Percentiles rank a stretch among this genome's conserved stretches.
These are phyloP conservation scores for Nicotiana knightiana DNA, from an alignment of 257 asterid species.

Conservation along the genomic window DNA sequence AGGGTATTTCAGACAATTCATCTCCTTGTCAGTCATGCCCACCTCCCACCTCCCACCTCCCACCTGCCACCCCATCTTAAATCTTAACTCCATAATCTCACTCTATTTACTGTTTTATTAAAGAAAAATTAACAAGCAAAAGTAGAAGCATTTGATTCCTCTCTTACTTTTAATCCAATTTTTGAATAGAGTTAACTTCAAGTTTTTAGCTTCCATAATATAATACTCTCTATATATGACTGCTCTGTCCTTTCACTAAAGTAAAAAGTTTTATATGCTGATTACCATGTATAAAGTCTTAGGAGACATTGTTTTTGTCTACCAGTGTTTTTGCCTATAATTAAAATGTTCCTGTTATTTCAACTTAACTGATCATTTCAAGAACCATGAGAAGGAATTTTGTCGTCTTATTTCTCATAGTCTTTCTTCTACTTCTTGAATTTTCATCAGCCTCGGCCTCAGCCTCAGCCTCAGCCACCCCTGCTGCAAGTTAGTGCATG, in stretches of 20 bases:
- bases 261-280: slow-evolving; percentile 18
- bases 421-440: slow-evolving; percentile 40
- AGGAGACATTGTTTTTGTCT: slow-evolving; percentile 7
- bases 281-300: slow-evolving; percentile 21
- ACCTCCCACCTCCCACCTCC: not conserved
- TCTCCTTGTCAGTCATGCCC: not conserved
- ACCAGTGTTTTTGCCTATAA: not conserved
- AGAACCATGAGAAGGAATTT: slow-evolving; percentile 44
- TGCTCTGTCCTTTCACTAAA: slow-evolving; percentile 22
- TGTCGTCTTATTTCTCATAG: slow-evolving; percentile 25
- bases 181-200: slow-evolving; percentile 1
- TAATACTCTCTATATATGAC: not conserved
- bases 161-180: not conserved
- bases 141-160: slow-evolving; percentile 1
- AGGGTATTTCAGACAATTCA: not conserved
- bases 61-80: not conserved
- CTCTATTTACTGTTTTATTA: not conserved
- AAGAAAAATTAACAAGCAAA: not conserved
- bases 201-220: not conserved
- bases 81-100: not conserved
- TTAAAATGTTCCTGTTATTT: not conserved
- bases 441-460: slow-evolving; percentile 53
- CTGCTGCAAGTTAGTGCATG: slow-evolving; percentile 70
- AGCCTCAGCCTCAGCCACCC: slow-evolving; percentile 47
- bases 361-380: no score